A percentile compares a stretch with the other conserved stretches of the same genome.
These are phyloP conservation scores for Nicotiana paniculata DNA, from an alignment of 257 asterid genomes.

Conservation along the genomic window DNA sequence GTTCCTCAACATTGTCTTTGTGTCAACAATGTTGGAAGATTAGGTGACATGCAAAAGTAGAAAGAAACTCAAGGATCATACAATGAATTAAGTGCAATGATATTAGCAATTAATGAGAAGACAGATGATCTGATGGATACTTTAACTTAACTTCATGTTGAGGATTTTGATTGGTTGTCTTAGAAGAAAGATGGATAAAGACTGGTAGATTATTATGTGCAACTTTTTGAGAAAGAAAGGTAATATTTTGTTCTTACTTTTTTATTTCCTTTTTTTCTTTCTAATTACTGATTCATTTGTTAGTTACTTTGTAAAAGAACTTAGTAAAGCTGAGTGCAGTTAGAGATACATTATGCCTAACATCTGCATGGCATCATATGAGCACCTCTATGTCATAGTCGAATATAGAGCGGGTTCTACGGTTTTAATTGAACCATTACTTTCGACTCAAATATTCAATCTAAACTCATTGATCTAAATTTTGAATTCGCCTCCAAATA, in stretches of 20 bases:
- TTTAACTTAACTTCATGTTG: constrained; percentile 55
- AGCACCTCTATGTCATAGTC: neutral
- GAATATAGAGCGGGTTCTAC: neutral
- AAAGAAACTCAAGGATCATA: constrained; percentile 19
- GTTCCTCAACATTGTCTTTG: constrained; percentile 28
- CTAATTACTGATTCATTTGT: neutral
- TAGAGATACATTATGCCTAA: neutral
- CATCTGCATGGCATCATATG: neutral
- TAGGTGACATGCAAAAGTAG: neutral
- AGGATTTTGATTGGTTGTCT: constrained; percentile 38
- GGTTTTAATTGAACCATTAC: neutral
- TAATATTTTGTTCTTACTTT: neutral
- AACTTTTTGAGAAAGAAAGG: constrained; percentile 20
- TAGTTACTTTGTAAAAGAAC: neutral
- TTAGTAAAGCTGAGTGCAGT: neutral
- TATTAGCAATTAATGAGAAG: constrained; percentile 40
- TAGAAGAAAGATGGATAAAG: constrained; percentile 37
- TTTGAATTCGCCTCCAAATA: neutral
- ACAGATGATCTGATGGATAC: constrained; percentile 22
- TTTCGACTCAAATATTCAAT: neutral
- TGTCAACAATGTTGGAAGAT: neutral
- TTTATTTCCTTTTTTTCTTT: neutral
- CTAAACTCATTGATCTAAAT: neutral
- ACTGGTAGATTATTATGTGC: constrained; percentile 19
- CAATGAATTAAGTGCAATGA: constrained; percentile 17